Conservation (phyloP, 1,284 basidiomycete genomes). For the Inonotus hispidus region DNA sequence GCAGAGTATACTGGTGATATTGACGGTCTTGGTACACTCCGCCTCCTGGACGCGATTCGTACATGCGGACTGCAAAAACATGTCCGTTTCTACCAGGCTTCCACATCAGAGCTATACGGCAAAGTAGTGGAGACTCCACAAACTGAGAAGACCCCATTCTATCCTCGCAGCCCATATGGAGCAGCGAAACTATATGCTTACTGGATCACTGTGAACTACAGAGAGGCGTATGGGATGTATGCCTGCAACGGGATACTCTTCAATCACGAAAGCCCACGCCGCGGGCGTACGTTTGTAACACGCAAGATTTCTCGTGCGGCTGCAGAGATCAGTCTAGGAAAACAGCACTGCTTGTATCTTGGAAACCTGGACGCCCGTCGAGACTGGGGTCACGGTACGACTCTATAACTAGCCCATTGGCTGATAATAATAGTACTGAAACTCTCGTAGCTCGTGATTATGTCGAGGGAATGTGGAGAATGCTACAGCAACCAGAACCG, state of each 20-base stretch:
- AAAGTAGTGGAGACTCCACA: constrained; percentile 90
- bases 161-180: constrained; percentile 88
- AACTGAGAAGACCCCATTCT: constrained; percentile 89
- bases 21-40: constrained; percentile 85
- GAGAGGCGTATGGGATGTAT: constrained; percentile 90
- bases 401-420: constrained; percentile 9
- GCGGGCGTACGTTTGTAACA: constrained; percentile 90
- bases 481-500: constrained; percentile 77
- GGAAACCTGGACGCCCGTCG: constrained; percentile 88
- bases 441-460: constrained; percentile 68
- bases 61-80: constrained; percentile 87
- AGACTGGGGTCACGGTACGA: constrained; percentile 91
- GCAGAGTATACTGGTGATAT: constrained; percentile 94
- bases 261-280: constrained; percentile 90
- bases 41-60: constrained; percentile 86
- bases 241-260: constrained; percentile 89
- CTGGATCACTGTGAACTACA: constrained; percentile 89
- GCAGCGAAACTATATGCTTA: constrained; percentile 86
- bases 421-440: not conserved
- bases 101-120: constrained; percentile 90
- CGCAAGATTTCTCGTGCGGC: constrained; percentile 87
- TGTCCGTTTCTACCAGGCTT: constrained; percentile 89
- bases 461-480: constrained; percentile 93
- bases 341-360: constrained; percentile 82
- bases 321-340: constrained; percentile 82